Base-by-base conservation (phyloP, 75 land plant genomes). In the Sequoia sempervirens region DNA sequence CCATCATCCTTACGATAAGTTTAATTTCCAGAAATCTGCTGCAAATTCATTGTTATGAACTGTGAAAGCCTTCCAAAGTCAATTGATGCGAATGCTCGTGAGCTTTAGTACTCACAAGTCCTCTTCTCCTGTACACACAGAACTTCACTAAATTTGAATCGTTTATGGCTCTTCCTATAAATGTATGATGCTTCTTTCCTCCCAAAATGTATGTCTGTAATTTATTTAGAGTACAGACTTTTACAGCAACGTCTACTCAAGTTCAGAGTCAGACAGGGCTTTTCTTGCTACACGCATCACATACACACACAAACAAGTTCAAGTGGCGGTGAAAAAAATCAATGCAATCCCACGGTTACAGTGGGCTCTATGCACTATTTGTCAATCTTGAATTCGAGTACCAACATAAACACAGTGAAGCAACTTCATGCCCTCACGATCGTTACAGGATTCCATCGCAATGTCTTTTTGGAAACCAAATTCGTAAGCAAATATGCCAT, bases 401-500 rank as follows among this genome's bases (percentile, higher is more conserved):
- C 66, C 66, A 61, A 61, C 66, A 23, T 61, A 61, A 61, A 61
- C 23, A 61, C 66, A 5, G 66, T 61, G 66, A 87, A 83, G 40
- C 88, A 84, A 64, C 72, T 93, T 20, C 91, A 92, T n/a, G 89
- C 82, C 1, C 88, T 88, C 81, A 80, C 93, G 18, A 75, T 89
- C 11, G 82, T 86, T 2, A 86, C 87, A 68, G 91, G 94, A 30
- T 88, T 88, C 18, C 84, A 87, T 18, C 69, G 64, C 26, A 91
- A 88, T 56, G 91, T 90, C 58, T 91, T 91, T 80, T 56, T 92
- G 58, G 81, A 82, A 4, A 84, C 87, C 5, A 92, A 86, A 79
- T 85, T 94, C 10, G 93, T 91, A 18, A 82, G 78, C 30, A 90
- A 90, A 89, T 94, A 91, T 76, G 86, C 90, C 13, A 41, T 85